phyloP scores from a whole-genome alignment of 345 rosid species.

The Salix caprea region DNA sequence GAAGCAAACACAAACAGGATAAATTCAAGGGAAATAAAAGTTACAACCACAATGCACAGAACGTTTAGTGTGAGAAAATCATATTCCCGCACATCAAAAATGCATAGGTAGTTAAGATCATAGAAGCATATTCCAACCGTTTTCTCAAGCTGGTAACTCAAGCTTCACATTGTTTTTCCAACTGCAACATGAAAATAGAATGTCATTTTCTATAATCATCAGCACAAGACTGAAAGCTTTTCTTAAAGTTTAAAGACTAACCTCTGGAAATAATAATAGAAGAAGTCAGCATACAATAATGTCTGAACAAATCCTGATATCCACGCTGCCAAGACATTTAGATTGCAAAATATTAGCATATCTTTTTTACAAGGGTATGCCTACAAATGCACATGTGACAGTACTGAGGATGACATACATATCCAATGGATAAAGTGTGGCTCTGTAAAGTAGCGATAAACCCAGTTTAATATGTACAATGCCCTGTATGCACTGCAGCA shows the following conservation, averaged over 20 bases:
- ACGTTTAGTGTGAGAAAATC: no score
- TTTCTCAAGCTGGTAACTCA: slow-evolving; percentile 63
- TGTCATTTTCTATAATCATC: neutral
- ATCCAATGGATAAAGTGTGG: slow-evolving; percentile 59
- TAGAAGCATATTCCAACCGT: neutral
- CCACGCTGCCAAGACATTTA: slow-evolving; percentile 59
- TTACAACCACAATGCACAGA: neutral
- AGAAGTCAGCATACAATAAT: slow-evolving; percentile 72
- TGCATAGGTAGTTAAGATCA: neutral
- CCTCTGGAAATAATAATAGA: slow-evolving; percentile 78
- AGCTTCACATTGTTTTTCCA: slow-evolving; percentile 88
- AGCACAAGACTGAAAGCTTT: neutral
- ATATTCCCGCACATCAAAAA: neutral
- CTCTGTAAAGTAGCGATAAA: slow-evolving; percentile 61
- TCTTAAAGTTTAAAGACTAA: slow-evolving; percentile 6
- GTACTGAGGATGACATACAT: slow-evolving; percentile 35
- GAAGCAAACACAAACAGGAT: neutral
- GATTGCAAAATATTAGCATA: neutral
- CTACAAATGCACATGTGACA: neutral
- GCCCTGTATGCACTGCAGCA: slow-evolving; percentile 57
- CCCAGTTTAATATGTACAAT: slow-evolving; percentile 59
- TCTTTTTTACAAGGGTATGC: neutral
- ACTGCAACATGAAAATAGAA: slow-evolving; percentile 31
- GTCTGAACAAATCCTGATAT: slow-evolving; percentile 70
- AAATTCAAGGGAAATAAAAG: neutral